Conservation (phyloP, 768 basidiomycete genomes). For the Amanita phalloides region DNA sequence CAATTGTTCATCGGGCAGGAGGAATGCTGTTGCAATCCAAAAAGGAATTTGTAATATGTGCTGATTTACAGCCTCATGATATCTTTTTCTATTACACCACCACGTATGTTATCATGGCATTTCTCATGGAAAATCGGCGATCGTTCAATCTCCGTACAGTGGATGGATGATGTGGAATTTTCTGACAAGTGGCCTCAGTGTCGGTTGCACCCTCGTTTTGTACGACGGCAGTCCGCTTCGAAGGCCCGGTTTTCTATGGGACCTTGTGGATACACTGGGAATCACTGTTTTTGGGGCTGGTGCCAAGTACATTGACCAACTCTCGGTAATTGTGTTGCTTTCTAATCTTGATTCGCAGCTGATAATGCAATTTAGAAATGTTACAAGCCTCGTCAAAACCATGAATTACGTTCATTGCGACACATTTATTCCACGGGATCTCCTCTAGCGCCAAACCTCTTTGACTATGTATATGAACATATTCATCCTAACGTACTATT, state of each 20-base stretch:
- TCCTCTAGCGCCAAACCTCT: constrained; percentile 57
- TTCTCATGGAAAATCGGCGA: neutral
- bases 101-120: constrained; percentile 38
- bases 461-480: constrained; percentile 65
- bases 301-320: constrained; percentile 75
- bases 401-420: constrained; percentile 44
- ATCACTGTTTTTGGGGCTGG: constrained; percentile 78
- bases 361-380: constrained; percentile 34
- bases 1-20: constrained; percentile 70
- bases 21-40: constrained; percentile 69
- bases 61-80: constrained; percentile 52
- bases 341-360: constrained; percentile 8
- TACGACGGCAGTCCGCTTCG: constrained; percentile 77
- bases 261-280: constrained; percentile 51
- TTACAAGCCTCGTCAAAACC: constrained; percentile 57
- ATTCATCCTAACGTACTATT: constrained; percentile 55
- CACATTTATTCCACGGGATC: constrained; percentile 80
- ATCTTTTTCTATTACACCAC: constrained; percentile 81
- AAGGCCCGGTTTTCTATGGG: constrained; percentile 58
- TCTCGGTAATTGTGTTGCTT: constrained; percentile 38
- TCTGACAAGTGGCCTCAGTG: constrained; percentile 51
- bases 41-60: constrained; percentile 63
- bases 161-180: constrained; percentile 96
- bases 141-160: constrained; percentile 21
- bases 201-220: constrained; percentile 63